Evolutionary conservation across 176 grass and related monocot genomes (phyloP).

Genomic region (Elaeis guineensis): DNA sequence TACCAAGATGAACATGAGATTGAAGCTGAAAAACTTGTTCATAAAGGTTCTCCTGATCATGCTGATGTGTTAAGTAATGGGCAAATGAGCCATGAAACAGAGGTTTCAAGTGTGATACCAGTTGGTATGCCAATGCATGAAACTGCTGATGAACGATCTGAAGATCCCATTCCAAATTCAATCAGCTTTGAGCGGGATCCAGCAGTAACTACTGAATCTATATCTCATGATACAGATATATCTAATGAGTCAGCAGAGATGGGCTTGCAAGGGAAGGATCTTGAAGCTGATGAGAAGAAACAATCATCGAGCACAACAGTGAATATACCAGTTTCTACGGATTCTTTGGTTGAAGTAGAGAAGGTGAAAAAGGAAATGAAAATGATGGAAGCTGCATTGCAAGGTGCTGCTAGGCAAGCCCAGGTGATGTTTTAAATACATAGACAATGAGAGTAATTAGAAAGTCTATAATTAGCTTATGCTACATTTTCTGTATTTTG

Average conservation of each 20-base stretch:
- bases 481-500: no score
- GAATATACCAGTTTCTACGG: conserved; percentile 29
- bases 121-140: conserved; percentile 20
- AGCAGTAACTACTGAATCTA: conserved; percentile 19
- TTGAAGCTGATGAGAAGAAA: conserved; percentile 34
- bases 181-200: conserved; percentile 26
- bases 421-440: conserved; percentile 45
- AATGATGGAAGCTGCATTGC: conserved; percentile 99
- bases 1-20: conserved; percentile 20
- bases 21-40: conserved; percentile 20
- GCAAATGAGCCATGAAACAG: conserved; percentile 29
- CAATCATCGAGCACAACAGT: conserved; percentile 21
- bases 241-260: conserved; percentile 30
- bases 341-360: conserved; percentile 46
- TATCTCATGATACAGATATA: conserved; percentile 14
- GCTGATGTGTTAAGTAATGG: conserved; percentile 27
- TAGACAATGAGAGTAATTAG: no score
- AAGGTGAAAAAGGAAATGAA: conserved; percentile 85
- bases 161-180: conserved; percentile 18
- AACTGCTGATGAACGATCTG: conserved; percentile 9
- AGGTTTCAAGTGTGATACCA: conserved; percentile 4
- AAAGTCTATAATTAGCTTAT: no score
- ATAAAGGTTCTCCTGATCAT: conserved; percentile 26
- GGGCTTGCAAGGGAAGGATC: conserved; percentile 22
- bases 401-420: conserved; percentile 98